phyloP scores from a whole-genome alignment of 2,329 filamentous ascomycete species.

The Fusarium denticulatum region DNA sequence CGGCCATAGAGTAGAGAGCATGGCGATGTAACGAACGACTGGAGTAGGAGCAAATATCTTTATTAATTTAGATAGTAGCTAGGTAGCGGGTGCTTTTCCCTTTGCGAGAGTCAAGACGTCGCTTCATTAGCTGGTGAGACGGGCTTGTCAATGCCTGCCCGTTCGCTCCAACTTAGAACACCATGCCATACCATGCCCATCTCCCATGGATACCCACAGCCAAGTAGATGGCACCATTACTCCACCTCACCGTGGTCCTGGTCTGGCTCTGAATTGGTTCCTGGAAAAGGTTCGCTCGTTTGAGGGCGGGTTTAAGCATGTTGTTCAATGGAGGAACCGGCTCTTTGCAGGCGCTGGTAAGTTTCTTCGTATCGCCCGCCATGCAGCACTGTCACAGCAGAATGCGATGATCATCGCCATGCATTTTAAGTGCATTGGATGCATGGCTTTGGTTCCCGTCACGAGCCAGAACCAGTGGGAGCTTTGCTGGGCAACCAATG shows the following conservation, averaged over 20 bases:
- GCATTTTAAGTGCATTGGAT: background rate
- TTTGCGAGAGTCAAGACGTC: slow-evolving; percentile 20
- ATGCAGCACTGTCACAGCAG: slow-evolving; percentile 15
- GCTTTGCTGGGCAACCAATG: slow-evolving; percentile 15
- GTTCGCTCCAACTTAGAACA: slow-evolving; percentile 1
- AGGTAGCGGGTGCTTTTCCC: slow-evolving; percentile 28
- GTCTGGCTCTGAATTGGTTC: slow-evolving; percentile 32
- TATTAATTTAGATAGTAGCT: slow-evolving; percentile 5
- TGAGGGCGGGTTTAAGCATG: slow-evolving; percentile 5
- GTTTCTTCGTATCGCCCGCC: slow-evolving; percentile 12
- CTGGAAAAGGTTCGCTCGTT: slow-evolving; percentile 24
- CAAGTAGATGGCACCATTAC: slow-evolving; percentile 44
- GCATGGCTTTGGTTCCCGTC: background rate
- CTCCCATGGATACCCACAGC: slow-evolving; percentile 32
- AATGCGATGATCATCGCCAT: slow-evolving; percentile 15
- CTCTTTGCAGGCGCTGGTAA: background rate
- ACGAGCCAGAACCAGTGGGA: slow-evolving; percentile 7
- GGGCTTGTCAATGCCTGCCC: slow-evolving; percentile 32
- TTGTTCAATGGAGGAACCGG: background rate
- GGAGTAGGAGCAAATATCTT: slow-evolving; percentile 2
- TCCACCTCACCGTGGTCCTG: slow-evolving; percentile 43
- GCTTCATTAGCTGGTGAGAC: slow-evolving; percentile 29
- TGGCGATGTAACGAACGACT: background rate
- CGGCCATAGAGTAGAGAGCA: background rate
- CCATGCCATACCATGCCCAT: slow-evolving; percentile 21